These are phyloP conservation scores for Rubus idaeus DNA, from an alignment of 306 rosid species.

Conservation along the genomic window DNA sequence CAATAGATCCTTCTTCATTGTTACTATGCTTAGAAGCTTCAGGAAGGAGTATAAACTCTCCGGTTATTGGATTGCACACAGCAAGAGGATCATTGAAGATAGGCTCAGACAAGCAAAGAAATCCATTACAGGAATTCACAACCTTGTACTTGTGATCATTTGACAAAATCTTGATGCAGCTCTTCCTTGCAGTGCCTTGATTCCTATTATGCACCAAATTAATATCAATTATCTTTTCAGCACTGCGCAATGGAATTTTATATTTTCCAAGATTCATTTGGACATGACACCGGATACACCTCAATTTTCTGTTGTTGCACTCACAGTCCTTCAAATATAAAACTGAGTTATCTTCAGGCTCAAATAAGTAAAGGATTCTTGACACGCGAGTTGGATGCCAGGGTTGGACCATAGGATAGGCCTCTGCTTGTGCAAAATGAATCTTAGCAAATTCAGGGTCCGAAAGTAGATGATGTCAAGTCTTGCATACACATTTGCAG, in stretches of 20 bases:
- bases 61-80: neutral
- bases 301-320: neutral
- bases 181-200: neutral
- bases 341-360: slow-evolving; percentile 4
- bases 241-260: slow-evolving; percentile 32
- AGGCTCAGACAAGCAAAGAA: slow-evolving; percentile 10
- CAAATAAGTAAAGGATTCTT: slow-evolving; percentile 19
- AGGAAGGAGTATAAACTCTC: neutral
- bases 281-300: neutral
- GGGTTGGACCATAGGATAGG: slow-evolving; percentile 6
- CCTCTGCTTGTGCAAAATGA: slow-evolving; percentile 6
- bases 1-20: too few relatives aligned
- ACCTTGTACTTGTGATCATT: slow-evolving; percentile 9
- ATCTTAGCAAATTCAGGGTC: slow-evolving; percentile 23
- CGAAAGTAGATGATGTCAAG: slow-evolving; percentile 23
- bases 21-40: neutral
- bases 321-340: neutral
- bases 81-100: neutral
- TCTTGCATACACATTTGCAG: slow-evolving; percentile 30
- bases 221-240: neutral
- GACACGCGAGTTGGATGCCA: neutral
- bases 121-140: slow-evolving; percentile 13
- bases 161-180: neutral
- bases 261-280: slow-evolving; percentile 13
- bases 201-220: neutral